Evolutionary conservation across 2,329 filamentous ascomycete species (phyloP), one percentile per base, ranked within the genome.

Genomic region (Colletotrichum agaves): DNA sequence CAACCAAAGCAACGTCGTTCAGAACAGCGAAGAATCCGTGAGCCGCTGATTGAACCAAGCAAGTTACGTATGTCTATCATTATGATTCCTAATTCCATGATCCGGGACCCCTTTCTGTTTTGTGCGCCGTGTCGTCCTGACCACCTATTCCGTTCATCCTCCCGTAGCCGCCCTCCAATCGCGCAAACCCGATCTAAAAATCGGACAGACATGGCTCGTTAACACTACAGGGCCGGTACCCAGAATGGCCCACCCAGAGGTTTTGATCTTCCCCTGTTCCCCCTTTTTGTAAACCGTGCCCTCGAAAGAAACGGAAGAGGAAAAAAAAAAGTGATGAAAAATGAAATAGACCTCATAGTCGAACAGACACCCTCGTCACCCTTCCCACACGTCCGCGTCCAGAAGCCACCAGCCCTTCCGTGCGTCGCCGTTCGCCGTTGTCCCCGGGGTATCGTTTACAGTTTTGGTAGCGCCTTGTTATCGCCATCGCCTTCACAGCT

Each of bases 201-300:
- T 58, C 64, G 60, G 60, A 41, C 52, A 64, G 37, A 64, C 53
- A 59, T 67, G 64, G 61, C 53, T 64, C 61, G 64, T 67, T 64
- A 49, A 55, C 61, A 59, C 59, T 67, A 67, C 61, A 64, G 64
- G 64, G 64, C 64, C 61, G 56, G 61, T 67, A 67, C 61, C 64
- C 64, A 67, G 64, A 53, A 52, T 27, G 64, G 64, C 46, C 64
- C 64, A 63, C 60, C 33, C 64, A 41, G 41, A 37, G 21, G 23
- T 57, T 63, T 63, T 58, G 52, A 63, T 52, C 52, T 46, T 17
- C 50, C 63, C 50, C 50, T n/a, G n/a, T n/a, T n/a, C n/a, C 63
- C 43, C n/a, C 47, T 43, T 19, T 43, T 63, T 59, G 47, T 46
- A 53, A 53, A 31, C 53, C 39, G 15, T 64, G 39, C 39, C 53